A percentile compares a stretch with the other conserved stretches of the same genome.
These are phyloP conservation scores for Saccharata proteae DNA, from an alignment of 2,329 filamentous ascomycete species.

Conservation along the genomic window DNA sequence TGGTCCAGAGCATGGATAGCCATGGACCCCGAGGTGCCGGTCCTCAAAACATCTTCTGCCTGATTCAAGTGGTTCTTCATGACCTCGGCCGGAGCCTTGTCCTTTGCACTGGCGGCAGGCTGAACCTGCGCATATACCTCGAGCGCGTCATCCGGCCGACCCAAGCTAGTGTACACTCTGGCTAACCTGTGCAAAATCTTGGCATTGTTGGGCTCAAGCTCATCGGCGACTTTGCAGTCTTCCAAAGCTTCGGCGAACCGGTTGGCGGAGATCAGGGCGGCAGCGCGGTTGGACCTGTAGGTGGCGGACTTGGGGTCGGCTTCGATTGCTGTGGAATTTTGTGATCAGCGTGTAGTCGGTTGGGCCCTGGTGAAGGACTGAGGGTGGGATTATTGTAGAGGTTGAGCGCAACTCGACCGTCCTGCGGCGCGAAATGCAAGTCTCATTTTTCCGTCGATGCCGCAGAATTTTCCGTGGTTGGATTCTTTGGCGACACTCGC, in stretches of 20 bases:
- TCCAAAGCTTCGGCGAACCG: slow-evolving; percentile 70
- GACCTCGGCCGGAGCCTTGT: slow-evolving; percentile 67
- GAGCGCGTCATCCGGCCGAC: slow-evolving; percentile 76
- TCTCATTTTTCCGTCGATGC: too few relatives aligned
- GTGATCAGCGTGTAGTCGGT: too few relatives aligned
- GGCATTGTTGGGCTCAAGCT: slow-evolving; percentile 71
- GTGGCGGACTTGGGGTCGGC: slow-evolving; percentile 75
- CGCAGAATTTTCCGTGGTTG: too few relatives aligned
- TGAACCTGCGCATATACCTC: slow-evolving; percentile 70
- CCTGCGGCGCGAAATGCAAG: too few relatives aligned
- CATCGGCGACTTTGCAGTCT: slow-evolving; percentile 71
- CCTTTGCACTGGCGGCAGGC: slow-evolving; percentile 70
- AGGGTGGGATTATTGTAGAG: slow-evolving; percentile 10
- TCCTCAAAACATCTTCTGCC: slow-evolving; percentile 63
- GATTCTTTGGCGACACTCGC: too few relatives aligned
- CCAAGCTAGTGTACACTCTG: slow-evolving; percentile 78
- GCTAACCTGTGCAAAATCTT: slow-evolving; percentile 84
- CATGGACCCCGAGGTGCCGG: slow-evolving; percentile 77
- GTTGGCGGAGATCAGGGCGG: slow-evolving; percentile 81
- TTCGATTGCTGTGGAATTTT: slow-evolving; percentile 57
- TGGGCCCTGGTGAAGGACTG: slow-evolving; percentile 8
- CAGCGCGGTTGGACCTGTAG: slow-evolving; percentile 89
- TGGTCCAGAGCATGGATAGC: slow-evolving; percentile 82
- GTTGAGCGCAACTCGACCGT: neutral
- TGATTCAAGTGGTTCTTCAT: slow-evolving; percentile 76